Conservation (phyloP, 2,329 filamentous ascomycete species). For the Fusarium sp. region DNA sequence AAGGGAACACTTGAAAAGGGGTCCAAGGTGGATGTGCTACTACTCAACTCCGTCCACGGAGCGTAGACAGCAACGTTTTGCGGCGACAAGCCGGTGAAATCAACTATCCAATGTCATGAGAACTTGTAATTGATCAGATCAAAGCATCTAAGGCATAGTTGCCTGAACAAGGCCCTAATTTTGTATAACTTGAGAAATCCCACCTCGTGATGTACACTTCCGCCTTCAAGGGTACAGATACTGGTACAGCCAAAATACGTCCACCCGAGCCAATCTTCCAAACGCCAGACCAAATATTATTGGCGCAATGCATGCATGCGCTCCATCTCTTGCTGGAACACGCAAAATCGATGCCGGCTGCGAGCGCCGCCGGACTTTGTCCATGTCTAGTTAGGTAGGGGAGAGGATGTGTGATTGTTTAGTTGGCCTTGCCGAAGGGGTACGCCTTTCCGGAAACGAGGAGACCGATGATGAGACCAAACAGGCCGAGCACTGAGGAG, state of each 20-base stretch:
- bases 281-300: slow-evolving; percentile 56
- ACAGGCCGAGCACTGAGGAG: slow-evolving; percentile 95
- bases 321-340: slow-evolving; percentile 41
- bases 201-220: slow-evolving; percentile 51
- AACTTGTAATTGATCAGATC: slow-evolving; percentile 35
- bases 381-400: slow-evolving; percentile 23
- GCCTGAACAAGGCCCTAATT: slow-evolving; percentile 30
- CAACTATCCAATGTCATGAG: slow-evolving; percentile 19
- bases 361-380: slow-evolving; percentile 24
- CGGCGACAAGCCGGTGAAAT: background rate
- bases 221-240: slow-evolving; percentile 44
- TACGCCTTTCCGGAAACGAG: slow-evolving; percentile 86
- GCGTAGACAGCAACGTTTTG: slow-evolving; percentile 8
- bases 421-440: slow-evolving; percentile 69
- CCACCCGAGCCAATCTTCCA: slow-evolving; percentile 52
- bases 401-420: slow-evolving; percentile 4
- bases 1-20: slow-evolving; percentile 76
- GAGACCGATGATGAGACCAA: slow-evolving; percentile 94
- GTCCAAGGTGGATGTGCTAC: slow-evolving; percentile 77
- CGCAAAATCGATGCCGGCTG: slow-evolving; percentile 30
- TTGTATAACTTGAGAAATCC: slow-evolving; percentile 44
- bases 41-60: slow-evolving; percentile 72
- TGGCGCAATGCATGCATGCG: slow-evolving; percentile 52
- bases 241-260: slow-evolving; percentile 51
- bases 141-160: slow-evolving; percentile 33